These are phyloP conservation scores for Solanum ossicruentum DNA, from an alignment of 257 asterid species.

Conservation along the genomic window DNA sequence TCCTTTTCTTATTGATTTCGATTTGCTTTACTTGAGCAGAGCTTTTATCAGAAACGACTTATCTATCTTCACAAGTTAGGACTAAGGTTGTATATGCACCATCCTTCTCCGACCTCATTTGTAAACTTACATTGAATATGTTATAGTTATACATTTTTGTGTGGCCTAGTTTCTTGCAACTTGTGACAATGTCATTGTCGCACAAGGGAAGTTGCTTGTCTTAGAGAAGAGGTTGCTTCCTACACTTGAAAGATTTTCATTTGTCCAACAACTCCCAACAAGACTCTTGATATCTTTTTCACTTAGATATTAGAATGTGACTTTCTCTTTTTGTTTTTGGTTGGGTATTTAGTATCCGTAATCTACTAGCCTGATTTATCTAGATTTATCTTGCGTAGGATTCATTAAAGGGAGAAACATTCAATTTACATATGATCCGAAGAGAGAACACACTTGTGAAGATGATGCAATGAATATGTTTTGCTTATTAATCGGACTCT, in stretches of 20 bases:
- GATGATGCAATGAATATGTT: no score
- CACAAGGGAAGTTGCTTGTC: not conserved
- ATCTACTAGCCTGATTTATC: not conserved
- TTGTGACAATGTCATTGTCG: not conserved
- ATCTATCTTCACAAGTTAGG: not conserved
- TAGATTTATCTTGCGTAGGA: not conserved
- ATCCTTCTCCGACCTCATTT: accelerated
- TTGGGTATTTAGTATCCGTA: not conserved
- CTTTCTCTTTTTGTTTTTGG: not conserved
- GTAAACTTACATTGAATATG: not conserved
- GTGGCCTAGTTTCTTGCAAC: not conserved
- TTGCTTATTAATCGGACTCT: no score
- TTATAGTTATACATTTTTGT: not conserved
- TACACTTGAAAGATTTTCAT: not conserved
- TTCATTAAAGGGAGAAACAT: not conserved
- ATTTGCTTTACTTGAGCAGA: not conserved
- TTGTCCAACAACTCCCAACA: not conserved
- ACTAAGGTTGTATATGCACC: not conserved
- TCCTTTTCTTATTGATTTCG: not conserved
- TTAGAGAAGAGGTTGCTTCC: not conserved
- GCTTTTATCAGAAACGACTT: accelerated
- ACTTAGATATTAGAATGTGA: not conserved
- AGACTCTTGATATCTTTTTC: not conserved
- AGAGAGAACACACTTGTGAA: no score
- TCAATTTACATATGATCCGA: not conserved